Percentiles rank a stretch among this genome's conserved stretches.
phyloP scores from a whole-genome alignment of 306 rosid genomes.

The Dalbergia cultrata region DNA sequence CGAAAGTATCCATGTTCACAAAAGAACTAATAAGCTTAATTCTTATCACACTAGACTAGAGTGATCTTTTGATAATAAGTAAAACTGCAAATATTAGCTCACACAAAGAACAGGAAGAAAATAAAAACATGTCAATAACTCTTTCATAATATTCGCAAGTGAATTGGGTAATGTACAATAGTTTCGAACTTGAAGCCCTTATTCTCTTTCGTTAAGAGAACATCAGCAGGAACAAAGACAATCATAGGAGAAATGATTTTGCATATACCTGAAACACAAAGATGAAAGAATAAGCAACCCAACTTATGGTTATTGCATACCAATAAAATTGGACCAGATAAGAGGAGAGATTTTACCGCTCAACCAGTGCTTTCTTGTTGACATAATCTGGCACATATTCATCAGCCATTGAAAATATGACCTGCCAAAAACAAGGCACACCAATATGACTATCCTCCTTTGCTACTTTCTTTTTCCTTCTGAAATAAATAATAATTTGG shows the following conservation, averaged over 20 bases:
- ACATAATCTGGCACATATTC: conserved; percentile 97
- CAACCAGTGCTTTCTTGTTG: conserved; percentile 61
- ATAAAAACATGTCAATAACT: conserved; percentile 3
- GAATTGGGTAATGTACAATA: no score
- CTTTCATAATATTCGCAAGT: not conserved
- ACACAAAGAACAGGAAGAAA: conserved; percentile 29
- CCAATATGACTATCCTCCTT: conserved; percentile 13
- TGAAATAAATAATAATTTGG: not conserved
- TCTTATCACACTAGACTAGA: conserved; percentile 20
- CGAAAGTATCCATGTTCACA: conserved; percentile 27
- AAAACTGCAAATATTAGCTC: conserved; percentile 15
- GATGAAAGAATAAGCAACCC: no score
- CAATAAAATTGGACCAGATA: rapidly evolving
- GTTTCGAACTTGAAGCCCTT: no score
- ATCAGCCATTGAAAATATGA: conserved; percentile 92
- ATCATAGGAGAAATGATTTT: no score
- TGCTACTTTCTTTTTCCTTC: not conserved
- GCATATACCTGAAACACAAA: no score
- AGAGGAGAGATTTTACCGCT: no score
- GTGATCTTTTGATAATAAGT: conserved; percentile 19
- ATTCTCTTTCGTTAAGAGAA: no score
- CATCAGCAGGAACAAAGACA: no score
- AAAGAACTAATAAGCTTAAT: conserved; percentile 9
- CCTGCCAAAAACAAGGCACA: conserved; percentile 60
- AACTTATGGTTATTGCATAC: no score